Percentiles rank a stretch among this genome's conserved stretches.
Conservation (phyloP, 805 yeast genomes). For the Candida nanaspora region DNA sequence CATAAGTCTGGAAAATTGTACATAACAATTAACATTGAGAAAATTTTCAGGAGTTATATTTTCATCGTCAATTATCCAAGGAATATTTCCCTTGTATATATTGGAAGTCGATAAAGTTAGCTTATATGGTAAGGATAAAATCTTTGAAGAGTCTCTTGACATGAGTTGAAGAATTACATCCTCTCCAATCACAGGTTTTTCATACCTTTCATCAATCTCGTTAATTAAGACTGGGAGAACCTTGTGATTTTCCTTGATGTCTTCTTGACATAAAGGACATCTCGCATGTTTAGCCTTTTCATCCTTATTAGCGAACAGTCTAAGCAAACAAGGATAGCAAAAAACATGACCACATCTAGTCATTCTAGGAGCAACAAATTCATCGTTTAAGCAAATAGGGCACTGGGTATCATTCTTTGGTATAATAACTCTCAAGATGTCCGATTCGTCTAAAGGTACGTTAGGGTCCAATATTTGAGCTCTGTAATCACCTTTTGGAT, state of each 20-base stretch:
- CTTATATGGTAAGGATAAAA: conserved; percentile 26
- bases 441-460: conserved; percentile 52
- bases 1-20: conserved; percentile 59
- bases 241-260: conserved; percentile 44
- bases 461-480: conserved; percentile 69
- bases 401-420: conserved; percentile 65
- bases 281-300: conserved; percentile 45
- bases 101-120: conserved; percentile 17
- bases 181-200: conserved; percentile 48
- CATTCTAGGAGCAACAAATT: conserved; percentile 91
- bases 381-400: conserved; percentile 84
- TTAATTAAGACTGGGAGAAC: conserved; percentile 59
- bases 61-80: conserved; percentile 35
- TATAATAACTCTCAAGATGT: conserved; percentile 65
- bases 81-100: conserved; percentile 37
- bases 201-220: conserved; percentile 45
- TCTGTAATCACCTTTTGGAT: conserved; percentile 45
- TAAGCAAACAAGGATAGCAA: conserved; percentile 74
- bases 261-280: conserved; percentile 76
- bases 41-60: conserved; percentile 19
- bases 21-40: conserved; percentile 19
- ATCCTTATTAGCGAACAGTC: conserved; percentile 52
- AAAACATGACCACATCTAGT: conserved; percentile 89
- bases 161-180: conserved; percentile 59
- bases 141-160: conserved; percentile 33